Conservation (phyloP, 2,329 filamentous ascomycete species). For the Botryotinia calthae region DNA sequence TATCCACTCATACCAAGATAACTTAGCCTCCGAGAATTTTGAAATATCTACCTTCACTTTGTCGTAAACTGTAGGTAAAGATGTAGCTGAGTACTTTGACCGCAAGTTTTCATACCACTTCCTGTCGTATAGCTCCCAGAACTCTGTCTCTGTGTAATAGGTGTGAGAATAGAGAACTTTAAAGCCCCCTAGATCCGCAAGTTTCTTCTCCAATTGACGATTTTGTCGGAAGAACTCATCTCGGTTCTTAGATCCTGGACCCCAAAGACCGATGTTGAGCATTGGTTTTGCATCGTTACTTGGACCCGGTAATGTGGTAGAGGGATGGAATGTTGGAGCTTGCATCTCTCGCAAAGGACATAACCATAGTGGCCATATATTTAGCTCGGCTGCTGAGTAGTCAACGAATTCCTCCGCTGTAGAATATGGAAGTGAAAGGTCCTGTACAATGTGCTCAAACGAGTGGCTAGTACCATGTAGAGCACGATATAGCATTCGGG, state of each 20-base stretch:
- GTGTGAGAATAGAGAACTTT: background rate
- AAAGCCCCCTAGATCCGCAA: background rate
- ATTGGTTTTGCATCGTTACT: background rate
- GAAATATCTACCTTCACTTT: background rate
- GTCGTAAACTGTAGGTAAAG: background rate
- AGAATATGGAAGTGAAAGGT: background rate
- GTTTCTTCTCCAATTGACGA: background rate
- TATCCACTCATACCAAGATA: conserved; percentile 4
- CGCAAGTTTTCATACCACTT: background rate
- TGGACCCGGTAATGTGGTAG: background rate
- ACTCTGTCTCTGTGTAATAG: background rate
- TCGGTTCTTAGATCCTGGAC: background rate
- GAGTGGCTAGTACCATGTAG: background rate
- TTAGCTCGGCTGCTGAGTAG: background rate
- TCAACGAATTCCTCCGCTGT: background rate
- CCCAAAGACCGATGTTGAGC: background rate
- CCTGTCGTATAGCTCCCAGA: background rate
- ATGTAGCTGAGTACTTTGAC: background rate
- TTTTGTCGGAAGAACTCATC: background rate
- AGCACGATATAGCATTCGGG: background rate
- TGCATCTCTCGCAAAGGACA: background rate
- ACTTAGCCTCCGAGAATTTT: background rate
- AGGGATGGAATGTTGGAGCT: background rate
- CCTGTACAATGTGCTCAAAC: background rate
- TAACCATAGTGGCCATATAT: background rate